Base-by-base conservation (phyloP, 306 rosid genomes). In the Comarum palustre region DNA sequence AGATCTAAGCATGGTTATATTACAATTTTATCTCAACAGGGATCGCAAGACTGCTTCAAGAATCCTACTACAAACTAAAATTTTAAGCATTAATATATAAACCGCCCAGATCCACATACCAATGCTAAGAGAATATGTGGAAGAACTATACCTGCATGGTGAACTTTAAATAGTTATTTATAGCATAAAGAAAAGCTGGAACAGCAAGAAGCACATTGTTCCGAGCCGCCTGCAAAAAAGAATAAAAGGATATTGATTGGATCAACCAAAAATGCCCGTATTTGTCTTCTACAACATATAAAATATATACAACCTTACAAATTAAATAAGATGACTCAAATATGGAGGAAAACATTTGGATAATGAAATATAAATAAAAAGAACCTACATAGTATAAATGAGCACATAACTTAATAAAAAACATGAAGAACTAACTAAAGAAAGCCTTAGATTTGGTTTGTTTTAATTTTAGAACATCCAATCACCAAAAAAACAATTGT, bases 101-200 rank as follows among this genome's bases (percentile, higher is more conserved):
- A 6, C 64, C 52, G 52, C 47, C 34, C 6, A 14, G 34, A 43
- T 19, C 46, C 24, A 29, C 12, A 54, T 43, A 46, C 24, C 14
- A 13, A 39, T 34, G 31, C 36, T 22, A 64, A 59, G 52, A 68
- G 16, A 34, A 60, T 72, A 66, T 4, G 65, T 41, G 19, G 17
- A 71, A 57, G 11, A 79, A 38, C 43, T 62, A 70, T 85, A 90
- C 99, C 99, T 95, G 99, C 99, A 95, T 95, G 55, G 58, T 92
- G 85, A 95, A 95, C 92, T 95, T 92, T 77, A 95, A 91, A 85
- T 95, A 95, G 81, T 92, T 95, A 85, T 95, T 95, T 63, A 95
- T 84, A 68, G 97, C 99, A 84, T 95, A 95, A 32, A 95, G 84
- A 84, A 95, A 59, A 68, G 99, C 99, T 57, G 99, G 99, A 80